Evolutionary conservation across 2,329 filamentous ascomycete species (phyloP).

Genomic region (Fusarium sp.): DNA sequence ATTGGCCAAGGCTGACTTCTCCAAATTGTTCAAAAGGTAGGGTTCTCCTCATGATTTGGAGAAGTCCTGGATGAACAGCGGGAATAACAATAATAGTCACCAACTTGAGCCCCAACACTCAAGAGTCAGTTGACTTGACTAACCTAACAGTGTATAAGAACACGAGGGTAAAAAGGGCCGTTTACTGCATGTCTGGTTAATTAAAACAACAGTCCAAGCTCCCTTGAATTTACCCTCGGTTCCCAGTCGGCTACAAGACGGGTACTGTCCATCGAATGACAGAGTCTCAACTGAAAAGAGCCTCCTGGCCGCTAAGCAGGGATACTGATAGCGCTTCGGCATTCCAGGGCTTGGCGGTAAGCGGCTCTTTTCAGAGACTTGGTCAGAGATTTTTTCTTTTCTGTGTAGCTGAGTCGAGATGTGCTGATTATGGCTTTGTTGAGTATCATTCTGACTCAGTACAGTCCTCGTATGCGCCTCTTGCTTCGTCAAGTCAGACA

Average conservation of each 20-base stretch:
- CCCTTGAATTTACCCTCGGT: constrained; percentile 40
- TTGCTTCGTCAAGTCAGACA: neutral
- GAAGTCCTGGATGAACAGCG: constrained; percentile 17
- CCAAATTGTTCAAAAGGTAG: constrained; percentile 26
- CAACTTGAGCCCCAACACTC: neutral
- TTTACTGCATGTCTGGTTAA: constrained; percentile 20
- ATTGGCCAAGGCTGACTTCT: constrained; percentile 30
- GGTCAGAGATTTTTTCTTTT: neutral
- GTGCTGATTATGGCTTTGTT: neutral
- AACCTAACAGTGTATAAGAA: neutral
- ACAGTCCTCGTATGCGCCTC: no score
- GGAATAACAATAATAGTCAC: constrained; percentile 6
- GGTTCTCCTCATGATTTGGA: constrained; percentile 43
- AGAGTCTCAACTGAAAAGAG: constrained; percentile 1
- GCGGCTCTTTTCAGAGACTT: constrained; percentile 24
- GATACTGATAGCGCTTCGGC: constrained; percentile 19
- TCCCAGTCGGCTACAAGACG: constrained; percentile 36
- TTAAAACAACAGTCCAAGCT: constrained; percentile 17
- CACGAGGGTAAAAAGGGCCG: constrained; percentile 21
- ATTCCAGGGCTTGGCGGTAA: constrained; percentile 18
- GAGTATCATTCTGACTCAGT: neutral
- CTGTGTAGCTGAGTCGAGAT: neutral
- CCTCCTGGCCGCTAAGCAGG: constrained; percentile 20
- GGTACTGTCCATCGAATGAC: constrained; percentile 13
- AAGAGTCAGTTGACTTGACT: neutral